Evolutionary conservation across 2,329 filamentous ascomycete species (phyloP).

Genomic region (Chaetomiaceae sp.): DNA sequence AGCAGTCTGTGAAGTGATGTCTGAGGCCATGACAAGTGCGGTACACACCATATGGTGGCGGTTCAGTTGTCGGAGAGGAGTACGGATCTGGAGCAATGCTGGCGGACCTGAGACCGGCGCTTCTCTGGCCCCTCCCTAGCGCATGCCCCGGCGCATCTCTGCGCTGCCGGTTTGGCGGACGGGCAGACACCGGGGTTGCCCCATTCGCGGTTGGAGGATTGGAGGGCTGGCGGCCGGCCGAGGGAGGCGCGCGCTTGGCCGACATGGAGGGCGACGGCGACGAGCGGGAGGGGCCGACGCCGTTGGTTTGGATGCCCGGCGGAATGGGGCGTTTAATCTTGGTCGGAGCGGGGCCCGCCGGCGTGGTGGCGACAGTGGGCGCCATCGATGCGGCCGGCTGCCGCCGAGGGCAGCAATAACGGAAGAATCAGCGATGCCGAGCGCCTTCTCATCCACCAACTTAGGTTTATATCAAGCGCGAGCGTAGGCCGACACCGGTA

Average conservation of each 20-base stretch:
- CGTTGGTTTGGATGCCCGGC: conserved; percentile 63
- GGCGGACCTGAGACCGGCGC: conserved; percentile 46
- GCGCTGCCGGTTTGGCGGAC: conserved; percentile 54
- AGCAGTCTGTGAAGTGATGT: neutral
- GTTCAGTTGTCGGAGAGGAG: conserved; percentile 38
- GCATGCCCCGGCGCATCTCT: conserved; percentile 50
- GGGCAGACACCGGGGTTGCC: conserved; percentile 45
- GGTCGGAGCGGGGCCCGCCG: conserved; percentile 39
- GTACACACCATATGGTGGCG: conserved; percentile 50
- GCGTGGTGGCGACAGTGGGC: conserved; percentile 48
- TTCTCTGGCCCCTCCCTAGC: conserved; percentile 46
- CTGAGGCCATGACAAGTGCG: neutral
- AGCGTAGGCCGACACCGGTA: too few species aligned
- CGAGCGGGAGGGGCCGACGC: conserved; percentile 51
- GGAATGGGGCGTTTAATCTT: conserved; percentile 68
- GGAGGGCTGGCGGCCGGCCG: conserved; percentile 46
- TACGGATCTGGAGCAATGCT: conserved; percentile 44
- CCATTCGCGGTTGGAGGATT: conserved; percentile 39
- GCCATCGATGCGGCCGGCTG: conserved; percentile 41
- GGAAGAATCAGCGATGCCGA: neutral
- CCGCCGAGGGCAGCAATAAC: conserved; percentile 14
- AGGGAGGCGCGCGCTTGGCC: conserved; percentile 48
- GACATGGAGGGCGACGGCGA: conserved; percentile 57
- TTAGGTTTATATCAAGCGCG: neutral
- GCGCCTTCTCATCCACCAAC: conserved; percentile 1